Evolutionary conservation across 305 asterid species (phyloP).

Genomic region (Galium porrigens): DNA sequence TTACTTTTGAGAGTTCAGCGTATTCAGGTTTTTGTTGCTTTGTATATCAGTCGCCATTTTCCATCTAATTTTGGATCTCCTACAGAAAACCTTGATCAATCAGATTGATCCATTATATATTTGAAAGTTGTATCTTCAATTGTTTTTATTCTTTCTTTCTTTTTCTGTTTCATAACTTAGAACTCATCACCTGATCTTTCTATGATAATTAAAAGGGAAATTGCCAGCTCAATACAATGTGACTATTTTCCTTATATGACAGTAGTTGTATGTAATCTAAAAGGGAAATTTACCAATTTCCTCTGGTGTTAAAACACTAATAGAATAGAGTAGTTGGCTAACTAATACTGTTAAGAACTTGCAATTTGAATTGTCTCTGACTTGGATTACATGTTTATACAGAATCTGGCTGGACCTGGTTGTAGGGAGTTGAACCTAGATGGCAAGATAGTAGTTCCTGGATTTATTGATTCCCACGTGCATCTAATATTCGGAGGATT

Average conservation of each 20-base stretch:
- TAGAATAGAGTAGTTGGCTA: not conserved
- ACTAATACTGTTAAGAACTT: not conserved
- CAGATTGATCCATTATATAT: not conserved
- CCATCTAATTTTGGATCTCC: not conserved
- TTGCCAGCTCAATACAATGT: not conserved
- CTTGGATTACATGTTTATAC: slow-evolving; percentile 21
- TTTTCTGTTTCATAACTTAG: not conserved
- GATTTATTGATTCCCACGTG: slow-evolving; percentile 90
- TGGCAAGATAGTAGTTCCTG: slow-evolving; percentile 70
- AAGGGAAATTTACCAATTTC: not conserved
- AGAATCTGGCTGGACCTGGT: slow-evolving; percentile 43
- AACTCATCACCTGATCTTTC: not conserved
- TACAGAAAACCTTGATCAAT: not conserved
- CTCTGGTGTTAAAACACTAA: not conserved
- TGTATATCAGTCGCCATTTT: not conserved
- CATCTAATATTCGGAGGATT: slow-evolving; percentile 77
- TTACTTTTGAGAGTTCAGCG: not conserved
- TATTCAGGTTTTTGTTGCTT: not conserved
- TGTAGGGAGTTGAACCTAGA: slow-evolving; percentile 43
- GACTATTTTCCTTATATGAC: not conserved
- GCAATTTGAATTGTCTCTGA: not conserved
- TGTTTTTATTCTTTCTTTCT: too few species aligned
- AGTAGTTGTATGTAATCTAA: not conserved
- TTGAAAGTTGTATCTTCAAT: not conserved
- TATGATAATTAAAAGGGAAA: not conserved